These are phyloP conservation scores for Chrysoporthe puriensis DNA, from an alignment of 2,329 filamentous ascomycete species.

Conservation along the genomic window DNA sequence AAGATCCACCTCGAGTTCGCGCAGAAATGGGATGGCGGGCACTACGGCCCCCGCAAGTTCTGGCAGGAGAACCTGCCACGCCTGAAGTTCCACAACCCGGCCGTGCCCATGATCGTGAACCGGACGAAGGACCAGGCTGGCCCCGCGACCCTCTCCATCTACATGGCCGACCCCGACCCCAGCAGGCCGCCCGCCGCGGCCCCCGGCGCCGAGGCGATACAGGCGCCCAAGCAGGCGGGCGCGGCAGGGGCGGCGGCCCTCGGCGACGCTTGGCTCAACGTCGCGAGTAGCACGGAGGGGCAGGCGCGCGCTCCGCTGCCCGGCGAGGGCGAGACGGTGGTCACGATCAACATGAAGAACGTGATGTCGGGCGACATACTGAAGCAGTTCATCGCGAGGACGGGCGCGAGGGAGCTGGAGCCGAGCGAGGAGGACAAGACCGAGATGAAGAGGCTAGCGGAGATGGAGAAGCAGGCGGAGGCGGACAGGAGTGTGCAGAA, in stretches of 20 bases:
- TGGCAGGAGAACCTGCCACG: conserved; percentile 81
- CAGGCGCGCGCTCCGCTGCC: conserved; percentile 54
- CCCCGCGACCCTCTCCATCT: conserved; percentile 67
- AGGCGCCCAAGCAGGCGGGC: conserved; percentile 12
- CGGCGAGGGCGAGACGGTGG: conserved; percentile 51
- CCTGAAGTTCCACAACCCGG: conserved; percentile 93
- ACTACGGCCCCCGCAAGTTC: conserved; percentile 81
- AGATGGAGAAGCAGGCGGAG: conserved; percentile 53
- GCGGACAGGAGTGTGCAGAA: conserved; percentile 58
- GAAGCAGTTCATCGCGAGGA: conserved; percentile 62
- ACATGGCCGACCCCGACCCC: conserved; percentile 48
- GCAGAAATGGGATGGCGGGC: conserved; percentile 62
- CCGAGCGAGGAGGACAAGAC: conserved; percentile 63
- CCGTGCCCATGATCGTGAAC: conserved; percentile 79
- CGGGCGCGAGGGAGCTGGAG: conserved; percentile 60
- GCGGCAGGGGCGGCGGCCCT: conserved; percentile 12
- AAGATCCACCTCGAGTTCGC: conserved; percentile 78
- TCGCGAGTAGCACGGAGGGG: conserved; percentile 47
- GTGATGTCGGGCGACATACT: conserved; percentile 66
- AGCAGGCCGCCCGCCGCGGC: not conserved
- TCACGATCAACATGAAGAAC: conserved; percentile 67
- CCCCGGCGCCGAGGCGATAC: not conserved
- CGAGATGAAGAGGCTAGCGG: conserved; percentile 61
- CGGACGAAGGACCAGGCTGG: conserved; percentile 62
- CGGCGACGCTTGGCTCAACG: conserved; percentile 25